These are phyloP conservation scores for Ophiostoma pallidulum DNA, from an alignment of 2,329 filamentous ascomycete genomes.

Conservation along the genomic window DNA sequence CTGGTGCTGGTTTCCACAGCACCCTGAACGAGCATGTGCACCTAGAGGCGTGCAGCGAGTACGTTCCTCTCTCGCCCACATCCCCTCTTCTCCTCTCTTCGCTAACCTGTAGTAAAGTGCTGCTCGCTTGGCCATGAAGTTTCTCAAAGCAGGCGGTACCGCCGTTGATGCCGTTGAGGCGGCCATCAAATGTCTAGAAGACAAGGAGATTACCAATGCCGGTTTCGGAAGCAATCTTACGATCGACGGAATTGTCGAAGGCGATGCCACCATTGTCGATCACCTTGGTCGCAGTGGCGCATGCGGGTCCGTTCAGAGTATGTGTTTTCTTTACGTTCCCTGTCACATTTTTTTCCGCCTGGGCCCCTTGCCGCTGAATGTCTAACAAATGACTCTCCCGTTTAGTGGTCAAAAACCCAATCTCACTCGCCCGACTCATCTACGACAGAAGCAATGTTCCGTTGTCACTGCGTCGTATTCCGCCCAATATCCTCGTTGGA, in stretches of 20 bases:
- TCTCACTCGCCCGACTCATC: constrained; percentile 74
- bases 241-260: constrained; percentile 84
- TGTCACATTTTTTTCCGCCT: constrained; percentile 15
- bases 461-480: constrained; percentile 77
- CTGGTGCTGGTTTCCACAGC: constrained; percentile 90
- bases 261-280: constrained; percentile 88
- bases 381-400: background rate
- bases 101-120: constrained; percentile 47
- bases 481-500: constrained; percentile 84
- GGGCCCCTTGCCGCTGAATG: too few species aligned
- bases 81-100: background rate
- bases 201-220: constrained; percentile 92
- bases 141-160: constrained; percentile 67
- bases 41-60: constrained; percentile 82
- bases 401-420: constrained; percentile 86
- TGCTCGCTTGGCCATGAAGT: constrained; percentile 70
- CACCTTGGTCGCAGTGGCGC: constrained; percentile 85
- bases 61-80: constrained; percentile 29
- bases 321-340: constrained; percentile 24
- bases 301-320: constrained; percentile 83
- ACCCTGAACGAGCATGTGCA: constrained; percentile 75
- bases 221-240: constrained; percentile 93
- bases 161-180: constrained; percentile 85
- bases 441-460: constrained; percentile 67
- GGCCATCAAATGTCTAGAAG: constrained; percentile 78